These are phyloP conservation scores for Athelia sp. DNA, from an alignment of 1,284 basidiomycete genomes.

Conservation along the genomic window DNA sequence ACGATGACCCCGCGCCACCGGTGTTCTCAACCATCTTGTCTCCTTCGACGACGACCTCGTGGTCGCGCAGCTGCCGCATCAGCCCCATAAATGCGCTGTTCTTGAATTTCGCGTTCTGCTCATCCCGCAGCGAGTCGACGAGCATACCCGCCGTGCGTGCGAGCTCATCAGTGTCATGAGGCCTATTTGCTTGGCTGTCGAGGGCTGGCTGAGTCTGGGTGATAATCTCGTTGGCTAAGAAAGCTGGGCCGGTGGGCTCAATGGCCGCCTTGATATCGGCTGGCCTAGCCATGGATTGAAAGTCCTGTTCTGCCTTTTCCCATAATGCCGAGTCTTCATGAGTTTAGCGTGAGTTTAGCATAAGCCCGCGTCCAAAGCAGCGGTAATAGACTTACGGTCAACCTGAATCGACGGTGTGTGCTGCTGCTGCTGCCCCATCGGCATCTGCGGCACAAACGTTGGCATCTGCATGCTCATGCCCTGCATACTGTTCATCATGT, in stretches of 20 bases:
- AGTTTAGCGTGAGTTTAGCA: constrained; percentile 1
- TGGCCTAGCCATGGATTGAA: not conserved
- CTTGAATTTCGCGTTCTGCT: constrained; percentile 83
- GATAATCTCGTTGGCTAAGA: constrained; percentile 19
- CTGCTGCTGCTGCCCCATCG: constrained; percentile 26
- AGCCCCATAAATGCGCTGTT: constrained; percentile 85
- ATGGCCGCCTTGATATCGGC: not conserved
- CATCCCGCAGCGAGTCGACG: constrained; percentile 63
- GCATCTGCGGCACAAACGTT: constrained; percentile 25
- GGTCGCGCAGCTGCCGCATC: constrained; percentile 83
- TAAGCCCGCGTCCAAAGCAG: not conserved
- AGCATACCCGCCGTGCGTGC: constrained; percentile 72
- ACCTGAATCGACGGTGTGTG: constrained; percentile 21
- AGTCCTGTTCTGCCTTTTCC: no score
- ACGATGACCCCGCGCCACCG: constrained; percentile 13
- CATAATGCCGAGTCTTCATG: no score
- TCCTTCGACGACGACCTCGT: constrained; percentile 79
- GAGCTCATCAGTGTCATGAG: constrained; percentile 55
- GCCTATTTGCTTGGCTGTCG: constrained; percentile 17
- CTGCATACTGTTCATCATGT: constrained; percentile 27
- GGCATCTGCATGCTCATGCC: constrained; percentile 26
- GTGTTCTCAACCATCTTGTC: constrained; percentile 68
- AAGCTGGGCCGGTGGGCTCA: no score
- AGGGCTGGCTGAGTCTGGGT: constrained; percentile 19
- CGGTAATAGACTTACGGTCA: constrained; percentile 27